Conservation (phyloP, 176 grass and related monocot species). For the Lolium rigidum region DNA sequence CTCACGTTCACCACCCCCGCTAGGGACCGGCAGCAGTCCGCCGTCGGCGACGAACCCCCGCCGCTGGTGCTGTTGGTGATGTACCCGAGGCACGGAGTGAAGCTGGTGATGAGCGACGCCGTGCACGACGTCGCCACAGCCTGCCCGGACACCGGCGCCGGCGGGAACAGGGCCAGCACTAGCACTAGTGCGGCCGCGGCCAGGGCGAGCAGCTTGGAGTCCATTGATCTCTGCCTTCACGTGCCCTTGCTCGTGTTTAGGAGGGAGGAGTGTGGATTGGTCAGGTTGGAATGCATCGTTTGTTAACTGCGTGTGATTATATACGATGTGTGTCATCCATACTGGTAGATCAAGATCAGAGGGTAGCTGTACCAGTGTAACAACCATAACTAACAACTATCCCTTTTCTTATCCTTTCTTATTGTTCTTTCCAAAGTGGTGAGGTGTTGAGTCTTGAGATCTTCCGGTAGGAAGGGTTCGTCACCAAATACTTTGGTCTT, state of each 20-base stretch:
- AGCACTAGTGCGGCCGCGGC: not conserved
- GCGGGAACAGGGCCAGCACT: not conserved
- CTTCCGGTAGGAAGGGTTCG: constrained; percentile 1
- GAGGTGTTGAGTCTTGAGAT: not conserved
- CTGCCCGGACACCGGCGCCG: constrained; percentile 52
- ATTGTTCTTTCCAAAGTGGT: not conserved
- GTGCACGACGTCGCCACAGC: constrained; percentile 59
- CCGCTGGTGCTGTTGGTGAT: constrained; percentile 62
- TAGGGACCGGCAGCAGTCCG: constrained; percentile 67
- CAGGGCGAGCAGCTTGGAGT: not conserved
- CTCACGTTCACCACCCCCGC: constrained; percentile 41
- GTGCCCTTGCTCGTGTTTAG: not conserved
- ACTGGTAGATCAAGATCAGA: constrained; percentile 48
- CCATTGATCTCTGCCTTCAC: not conserved
- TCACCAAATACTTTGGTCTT: not conserved
- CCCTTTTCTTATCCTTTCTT: not conserved
- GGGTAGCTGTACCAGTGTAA: constrained; percentile 48
- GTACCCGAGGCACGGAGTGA: constrained; percentile 81
- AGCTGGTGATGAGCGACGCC: constrained; percentile 60
- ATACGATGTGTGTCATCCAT: constrained; percentile 2
- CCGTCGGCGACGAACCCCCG: constrained; percentile 61
- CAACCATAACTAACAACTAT: constrained; percentile 48
- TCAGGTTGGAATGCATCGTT: constrained; percentile 1
- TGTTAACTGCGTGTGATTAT: constrained; percentile 24
- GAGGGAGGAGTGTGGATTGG: not conserved